Evolutionary conservation across 2,329 filamentous ascomycete genomes (phyloP).

Genomic region (Diplodia mutila): DNA sequence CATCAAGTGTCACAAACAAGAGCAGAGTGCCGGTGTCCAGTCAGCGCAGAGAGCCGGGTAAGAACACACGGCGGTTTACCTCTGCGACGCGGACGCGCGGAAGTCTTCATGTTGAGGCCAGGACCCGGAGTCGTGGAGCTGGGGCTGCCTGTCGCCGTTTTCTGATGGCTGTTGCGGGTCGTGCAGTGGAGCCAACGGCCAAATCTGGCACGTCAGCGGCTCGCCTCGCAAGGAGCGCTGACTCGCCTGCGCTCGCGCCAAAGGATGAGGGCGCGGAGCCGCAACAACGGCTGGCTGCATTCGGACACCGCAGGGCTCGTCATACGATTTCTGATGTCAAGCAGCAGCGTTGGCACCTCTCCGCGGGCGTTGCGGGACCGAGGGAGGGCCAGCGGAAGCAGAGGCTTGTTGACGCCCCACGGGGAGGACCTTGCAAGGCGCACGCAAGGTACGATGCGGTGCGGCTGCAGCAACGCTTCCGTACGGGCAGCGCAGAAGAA

Average conservation of each 20-base stretch:
- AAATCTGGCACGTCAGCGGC: neutral
- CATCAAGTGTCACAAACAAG: neutral
- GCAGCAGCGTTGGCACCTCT: neutral
- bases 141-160: neutral
- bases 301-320: neutral
- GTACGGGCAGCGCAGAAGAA: neutral
- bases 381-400: slow-evolving; percentile 16
- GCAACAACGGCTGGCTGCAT: slow-evolving; percentile 10
- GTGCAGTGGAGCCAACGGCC: neutral
- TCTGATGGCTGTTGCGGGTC: slow-evolving; percentile 10
- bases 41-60: neutral
- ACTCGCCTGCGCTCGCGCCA: slow-evolving; percentile 12
- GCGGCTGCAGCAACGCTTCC: neutral
- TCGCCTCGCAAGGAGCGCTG: neutral
- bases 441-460: neutral
- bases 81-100: slow-evolving; percentile 1
- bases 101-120: neutral
- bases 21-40: neutral
- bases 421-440: neutral
- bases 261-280: slow-evolving; percentile 13
- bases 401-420: neutral
- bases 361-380: neutral
- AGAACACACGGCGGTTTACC: neutral
- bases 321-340: neutral
- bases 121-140: neutral